These are phyloP conservation scores for Trichoderma citrinoviride DNA, from an alignment of 2,329 filamentous ascomycete species.

Conservation along the genomic window DNA sequence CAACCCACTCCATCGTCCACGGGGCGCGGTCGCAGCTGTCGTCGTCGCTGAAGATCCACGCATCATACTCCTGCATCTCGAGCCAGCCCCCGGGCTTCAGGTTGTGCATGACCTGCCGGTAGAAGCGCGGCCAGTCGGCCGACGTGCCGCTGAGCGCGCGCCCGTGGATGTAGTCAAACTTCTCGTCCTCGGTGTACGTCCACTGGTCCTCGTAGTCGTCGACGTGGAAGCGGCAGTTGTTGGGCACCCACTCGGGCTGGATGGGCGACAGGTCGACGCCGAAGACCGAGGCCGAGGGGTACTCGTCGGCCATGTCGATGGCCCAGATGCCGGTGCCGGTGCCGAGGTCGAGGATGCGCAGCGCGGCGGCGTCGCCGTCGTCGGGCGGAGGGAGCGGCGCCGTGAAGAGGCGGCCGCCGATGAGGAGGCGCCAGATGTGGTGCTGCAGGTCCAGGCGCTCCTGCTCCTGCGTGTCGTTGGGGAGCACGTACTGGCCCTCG, in stretches of 20 bases:
- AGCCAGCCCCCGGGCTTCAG: constrained; percentile 38
- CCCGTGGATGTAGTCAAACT: constrained; percentile 38
- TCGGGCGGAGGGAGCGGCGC: constrained; percentile 40
- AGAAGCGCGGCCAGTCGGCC: constrained; percentile 35
- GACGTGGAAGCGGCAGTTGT: constrained; percentile 63
- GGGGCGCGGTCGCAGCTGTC: constrained; percentile 38
- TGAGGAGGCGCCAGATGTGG: constrained; percentile 49
- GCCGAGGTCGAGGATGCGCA: constrained; percentile 55
- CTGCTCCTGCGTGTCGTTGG: constrained; percentile 54
- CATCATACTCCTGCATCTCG: constrained; percentile 42
- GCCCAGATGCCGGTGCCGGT: constrained; percentile 62
- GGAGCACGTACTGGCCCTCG: constrained; percentile 43
- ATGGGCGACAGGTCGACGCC: constrained; percentile 59
- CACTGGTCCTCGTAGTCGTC: constrained; percentile 60
- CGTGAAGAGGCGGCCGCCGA: constrained; percentile 44
- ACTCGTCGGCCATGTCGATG: constrained; percentile 55
- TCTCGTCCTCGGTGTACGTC: constrained; percentile 41
- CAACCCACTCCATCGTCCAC: constrained; percentile 42
- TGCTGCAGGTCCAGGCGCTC: constrained; percentile 56
- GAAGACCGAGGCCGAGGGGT: constrained; percentile 36
- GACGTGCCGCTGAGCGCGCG: constrained; percentile 36
- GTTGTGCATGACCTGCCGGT: constrained; percentile 29
- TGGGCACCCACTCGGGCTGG: constrained; percentile 56
- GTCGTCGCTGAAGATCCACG: constrained; percentile 40
- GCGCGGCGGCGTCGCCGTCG: constrained; percentile 14